Conservation (phyloP, 1,139 yeast species). For the Suhomyces anneliseae region DNA sequence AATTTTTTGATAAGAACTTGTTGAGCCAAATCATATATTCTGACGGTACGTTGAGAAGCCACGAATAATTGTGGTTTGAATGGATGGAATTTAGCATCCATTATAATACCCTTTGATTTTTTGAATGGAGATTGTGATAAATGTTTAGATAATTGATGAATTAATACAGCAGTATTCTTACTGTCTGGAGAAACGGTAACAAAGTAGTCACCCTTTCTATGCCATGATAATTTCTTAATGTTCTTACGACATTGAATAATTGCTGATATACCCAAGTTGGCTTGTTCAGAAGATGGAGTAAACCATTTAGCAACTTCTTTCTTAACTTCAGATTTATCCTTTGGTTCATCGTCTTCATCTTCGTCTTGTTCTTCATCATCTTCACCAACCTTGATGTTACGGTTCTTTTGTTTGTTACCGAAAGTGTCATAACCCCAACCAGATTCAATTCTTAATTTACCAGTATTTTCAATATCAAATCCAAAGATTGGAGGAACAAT, state of each 20-base stretch:
- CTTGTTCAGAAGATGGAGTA: constrained; percentile 67
- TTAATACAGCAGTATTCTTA: constrained; percentile 83
- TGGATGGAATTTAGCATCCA: constrained; percentile 97
- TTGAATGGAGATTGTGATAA: constrained; percentile 96
- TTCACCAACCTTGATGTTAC: constrained; percentile 45
- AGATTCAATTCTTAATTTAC: constrained; percentile 75
- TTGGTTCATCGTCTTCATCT: constrained; percentile 34
- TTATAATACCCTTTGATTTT: constrained; percentile 88
- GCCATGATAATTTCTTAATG: constrained; percentile 89
- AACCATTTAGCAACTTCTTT: constrained; percentile 79
- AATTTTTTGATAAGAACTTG: constrained; percentile 82
- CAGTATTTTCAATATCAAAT: constrained; percentile 78
- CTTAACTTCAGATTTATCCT: constrained; percentile 35
- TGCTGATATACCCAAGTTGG: constrained; percentile 68
- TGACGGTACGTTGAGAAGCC: constrained; percentile 88
- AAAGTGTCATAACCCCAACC: constrained; percentile 92
- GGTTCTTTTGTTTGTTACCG: constrained; percentile 50
- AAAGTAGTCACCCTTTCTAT: constrained; percentile 94
- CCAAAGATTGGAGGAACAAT: constrained; percentile 91
- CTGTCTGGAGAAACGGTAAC: constrained; percentile 92
- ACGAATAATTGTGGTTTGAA: constrained; percentile 92
- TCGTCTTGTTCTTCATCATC: constrained; percentile 34
- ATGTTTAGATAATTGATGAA: constrained; percentile 94
- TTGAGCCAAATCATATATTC: constrained; percentile 86
- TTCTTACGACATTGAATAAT: constrained; percentile 67